These are phyloP conservation scores for Lolium perenne DNA, from an alignment of 176 grass and related monocot species.

Conservation along the genomic window DNA sequence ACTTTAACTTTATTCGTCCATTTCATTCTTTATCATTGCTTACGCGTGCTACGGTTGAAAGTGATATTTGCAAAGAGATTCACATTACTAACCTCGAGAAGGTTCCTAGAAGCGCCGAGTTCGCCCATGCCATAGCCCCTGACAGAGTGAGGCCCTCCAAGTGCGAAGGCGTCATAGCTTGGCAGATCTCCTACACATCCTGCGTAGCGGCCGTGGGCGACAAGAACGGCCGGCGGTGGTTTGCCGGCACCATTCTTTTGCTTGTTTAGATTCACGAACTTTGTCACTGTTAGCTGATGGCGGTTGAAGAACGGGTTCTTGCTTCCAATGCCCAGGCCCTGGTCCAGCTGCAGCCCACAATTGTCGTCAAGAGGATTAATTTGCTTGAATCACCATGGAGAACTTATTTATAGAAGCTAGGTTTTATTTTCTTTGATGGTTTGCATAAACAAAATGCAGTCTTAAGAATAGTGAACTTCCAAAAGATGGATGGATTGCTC, in stretches of 20 bases:
- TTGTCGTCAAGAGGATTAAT: slow-evolving; percentile 22
- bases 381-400: not conserved
- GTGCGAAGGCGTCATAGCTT: slow-evolving; percentile 89
- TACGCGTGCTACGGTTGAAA: not conserved
- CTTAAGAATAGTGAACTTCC: not conserved
- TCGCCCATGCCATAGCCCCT: slow-evolving; percentile 89
- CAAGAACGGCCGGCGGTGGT: slow-evolving; percentile 76
- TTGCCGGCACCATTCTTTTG: slow-evolving; percentile 76
- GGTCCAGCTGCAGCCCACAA: slow-evolving; percentile 72
- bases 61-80: not conserved
- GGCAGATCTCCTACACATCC: slow-evolving; percentile 92
- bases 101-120: slow-evolving; percentile 86
- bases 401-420: too few relatives aligned
- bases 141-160: slow-evolving; percentile 93
- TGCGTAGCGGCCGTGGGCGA: slow-evolving; percentile 87
- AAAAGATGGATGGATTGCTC: slow-evolving; percentile 3
- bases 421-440: not conserved
- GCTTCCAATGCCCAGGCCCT: slow-evolving; percentile 93
- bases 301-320: slow-evolving; percentile 95
- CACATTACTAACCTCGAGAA: slow-evolving; percentile 77
- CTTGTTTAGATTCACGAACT: slow-evolving; percentile 87
- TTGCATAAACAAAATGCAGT: not conserved
- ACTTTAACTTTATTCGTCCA: not conserved
- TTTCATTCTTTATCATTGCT: not conserved
- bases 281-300: slow-evolving; percentile 84